Evolutionary conservation across 2,329 filamentous ascomycete species (phyloP).

Genomic region (Exserohilum rostratum): DNA sequence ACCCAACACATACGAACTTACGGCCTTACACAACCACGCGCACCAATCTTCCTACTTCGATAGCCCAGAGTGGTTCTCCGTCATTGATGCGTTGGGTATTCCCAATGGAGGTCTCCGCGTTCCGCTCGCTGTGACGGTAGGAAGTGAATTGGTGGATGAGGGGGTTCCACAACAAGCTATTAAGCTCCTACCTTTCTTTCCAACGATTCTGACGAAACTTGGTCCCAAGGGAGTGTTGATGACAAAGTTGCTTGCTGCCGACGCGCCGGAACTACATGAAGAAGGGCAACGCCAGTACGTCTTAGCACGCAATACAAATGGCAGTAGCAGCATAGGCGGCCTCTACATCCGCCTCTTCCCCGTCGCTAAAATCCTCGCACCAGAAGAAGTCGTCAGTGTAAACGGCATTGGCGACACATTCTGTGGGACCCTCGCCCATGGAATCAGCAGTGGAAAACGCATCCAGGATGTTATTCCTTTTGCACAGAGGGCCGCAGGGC

Average conservation of each 20-base stretch:
- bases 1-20: conserved; percentile 83
- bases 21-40: conserved; percentile 77
- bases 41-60: conserved; percentile 71
- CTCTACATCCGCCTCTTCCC: conserved; percentile 81
- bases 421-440: conserved; percentile 81
- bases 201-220: conserved; percentile 83
- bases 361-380: conserved; percentile 65
- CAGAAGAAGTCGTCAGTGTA: conserved; percentile 77
- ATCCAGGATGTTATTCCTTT: conserved; percentile 72
- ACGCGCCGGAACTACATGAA: conserved; percentile 70
- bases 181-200: conserved; percentile 86
- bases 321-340: no score
- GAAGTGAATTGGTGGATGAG: conserved; percentile 70
- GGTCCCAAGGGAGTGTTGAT: conserved; percentile 77
- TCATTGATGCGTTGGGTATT: conserved; percentile 81
- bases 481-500: conserved; percentile 79
- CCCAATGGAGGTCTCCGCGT: conserved; percentile 71
- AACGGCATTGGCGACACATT: conserved; percentile 97
- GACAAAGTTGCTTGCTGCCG: conserved; percentile 70
- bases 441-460: conserved; percentile 64
- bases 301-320: conserved; percentile 67
- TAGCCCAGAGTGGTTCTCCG: conserved; percentile 73
- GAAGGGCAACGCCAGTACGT: conserved; percentile 71
- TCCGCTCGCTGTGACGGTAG: conserved; percentile 72
- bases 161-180: conserved; percentile 84